phyloP scores from a whole-genome alignment of 768 basidiomycete species.

The Amanita pallidorosea region DNA sequence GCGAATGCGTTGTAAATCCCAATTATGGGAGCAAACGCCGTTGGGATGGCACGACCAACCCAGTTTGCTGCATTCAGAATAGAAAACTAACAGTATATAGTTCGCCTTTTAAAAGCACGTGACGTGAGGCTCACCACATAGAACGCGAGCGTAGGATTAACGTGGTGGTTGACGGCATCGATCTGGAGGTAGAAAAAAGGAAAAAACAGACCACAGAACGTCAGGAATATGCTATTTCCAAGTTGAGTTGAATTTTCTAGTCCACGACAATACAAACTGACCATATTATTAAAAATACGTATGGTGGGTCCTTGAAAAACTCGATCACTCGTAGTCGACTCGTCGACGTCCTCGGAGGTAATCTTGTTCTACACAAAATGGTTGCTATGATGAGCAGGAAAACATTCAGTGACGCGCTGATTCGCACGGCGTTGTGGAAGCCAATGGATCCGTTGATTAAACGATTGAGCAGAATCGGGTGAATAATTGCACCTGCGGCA shows the following conservation, averaged over 20 bases:
- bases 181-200: constrained; percentile 43
- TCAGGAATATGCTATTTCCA: constrained; percentile 18
- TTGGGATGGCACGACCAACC: constrained; percentile 39
- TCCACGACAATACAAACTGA: constrained; percentile 2
- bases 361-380: constrained; percentile 22
- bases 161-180: constrained; percentile 31
- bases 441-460: constrained; percentile 24
- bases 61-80: constrained; percentile 43
- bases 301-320: constrained; percentile 8
- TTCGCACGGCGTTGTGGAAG: constrained; percentile 28
- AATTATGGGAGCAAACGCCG: constrained; percentile 26
- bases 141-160: constrained; percentile 31
- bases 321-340: constrained; percentile 11
- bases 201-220: constrained; percentile 27
- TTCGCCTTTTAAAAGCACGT: neutral
- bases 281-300: constrained; percentile 13
- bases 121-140: constrained; percentile 26
- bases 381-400: constrained; percentile 21
- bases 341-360: constrained; percentile 21
- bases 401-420: constrained; percentile 26
- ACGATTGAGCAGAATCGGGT: constrained; percentile 51
- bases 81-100: constrained; percentile 24
- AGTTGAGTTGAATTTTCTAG: constrained; percentile 18
- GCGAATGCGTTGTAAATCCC: constrained; percentile 35
- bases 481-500: constrained; percentile 35